Base-by-base conservation (phyloP, 2,329 filamentous ascomycete genomes). In the Xylariaceae sp. region DNA sequence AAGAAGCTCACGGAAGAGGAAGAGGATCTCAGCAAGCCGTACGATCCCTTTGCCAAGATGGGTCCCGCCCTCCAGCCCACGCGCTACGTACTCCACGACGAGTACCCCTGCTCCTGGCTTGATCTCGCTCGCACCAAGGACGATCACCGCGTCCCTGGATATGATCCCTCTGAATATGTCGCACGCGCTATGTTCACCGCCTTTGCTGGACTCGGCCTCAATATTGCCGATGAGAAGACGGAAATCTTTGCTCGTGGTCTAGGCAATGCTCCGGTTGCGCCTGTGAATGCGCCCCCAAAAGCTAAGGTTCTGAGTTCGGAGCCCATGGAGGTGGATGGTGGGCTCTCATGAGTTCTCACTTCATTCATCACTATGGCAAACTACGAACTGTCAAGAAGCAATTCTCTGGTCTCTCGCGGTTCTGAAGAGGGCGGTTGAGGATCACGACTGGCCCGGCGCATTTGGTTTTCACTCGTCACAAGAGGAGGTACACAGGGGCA, bases 121-220 rank as follows among this genome's bases (percentile, higher is more conserved):
- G 86, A 88, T 50, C 78, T 78, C 23, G 82, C 86, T 37, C 83
- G 86, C 58, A 82, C 83, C 47, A 87, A 92, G 70, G 75, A 81
- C 2, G 79, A 82, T 50, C 85, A 88, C 70, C 77, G 82, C 55
- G 90, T 89, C 13, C 92, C 92, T 37, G 95, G 94, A 0, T 97
- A 95, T 74, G 87, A 88, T 68, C 78, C 93, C 49, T 79, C 83
- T 39, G 92, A 96, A 71, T 97, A 94, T 71, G 90, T 91, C 68
- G 80, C 86, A 6, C 81, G 92, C 23, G 87, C 90, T 23, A 77
- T 99, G 71, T 89, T 90, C 62, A 92, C 97, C 71, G 92, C 93
- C 0, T 97, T 97, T 75, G 86, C 90, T 0, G 94, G 95, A 0
- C 74, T 99, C 61, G 91, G 89, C 0, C 89, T 96, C 48, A 95